phyloP scores from a whole-genome alignment of 1,284 basidiomycete species.

The Leucoagaricus sp. region DNA sequence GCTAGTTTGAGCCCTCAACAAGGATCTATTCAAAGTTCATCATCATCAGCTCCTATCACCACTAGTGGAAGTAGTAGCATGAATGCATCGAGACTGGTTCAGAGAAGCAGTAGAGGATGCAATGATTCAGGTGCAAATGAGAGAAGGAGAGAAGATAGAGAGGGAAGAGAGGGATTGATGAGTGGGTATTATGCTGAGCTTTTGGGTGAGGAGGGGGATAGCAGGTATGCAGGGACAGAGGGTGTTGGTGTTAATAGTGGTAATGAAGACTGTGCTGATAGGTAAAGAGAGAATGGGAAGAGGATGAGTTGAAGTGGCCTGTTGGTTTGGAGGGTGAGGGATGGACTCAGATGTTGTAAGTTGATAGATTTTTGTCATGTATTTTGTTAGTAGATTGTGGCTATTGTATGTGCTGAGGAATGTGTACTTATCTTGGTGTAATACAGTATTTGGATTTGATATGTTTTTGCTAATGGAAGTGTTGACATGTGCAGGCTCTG shows the following conservation, averaged over 20 bases:
- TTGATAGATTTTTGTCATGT: too few species aligned
- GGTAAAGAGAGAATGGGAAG: slow-evolving; percentile 15
- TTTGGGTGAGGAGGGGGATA: too few species aligned
- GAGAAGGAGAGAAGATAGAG: slow-evolving; percentile 28
- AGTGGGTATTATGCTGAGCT: too few species aligned
- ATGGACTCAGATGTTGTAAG: slow-evolving; percentile 48
- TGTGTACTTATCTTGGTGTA: too few species aligned
- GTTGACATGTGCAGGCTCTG: too few species aligned
- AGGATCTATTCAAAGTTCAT: slow-evolving; percentile 49
- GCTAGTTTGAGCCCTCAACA: slow-evolving; percentile 55
- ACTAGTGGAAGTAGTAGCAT: slow-evolving; percentile 19
- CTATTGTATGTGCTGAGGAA: too few species aligned
- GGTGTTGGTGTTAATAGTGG: slow-evolving; percentile 21
- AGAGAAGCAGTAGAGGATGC: slow-evolving; percentile 23
- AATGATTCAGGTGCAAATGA: slow-evolving; percentile 17
- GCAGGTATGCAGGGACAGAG: slow-evolving; percentile 20
- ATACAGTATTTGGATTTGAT: too few species aligned
- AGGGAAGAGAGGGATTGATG: slow-evolving; percentile 39
- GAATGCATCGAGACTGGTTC: neutral
- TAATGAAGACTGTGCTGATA: slow-evolving; percentile 21
- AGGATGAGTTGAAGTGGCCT: slow-evolving; percentile 62
- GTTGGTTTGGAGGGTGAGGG: slow-evolving; percentile 59
- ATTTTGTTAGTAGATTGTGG: too few species aligned
- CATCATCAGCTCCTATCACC: neutral
- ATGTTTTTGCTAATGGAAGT: too few species aligned